Evolutionary conservation across 371 early-diverging fungal genomes (phyloP), one percentile per base, ranked within the genome.

Genomic region (Apophysomyces trapeziformis): DNA sequence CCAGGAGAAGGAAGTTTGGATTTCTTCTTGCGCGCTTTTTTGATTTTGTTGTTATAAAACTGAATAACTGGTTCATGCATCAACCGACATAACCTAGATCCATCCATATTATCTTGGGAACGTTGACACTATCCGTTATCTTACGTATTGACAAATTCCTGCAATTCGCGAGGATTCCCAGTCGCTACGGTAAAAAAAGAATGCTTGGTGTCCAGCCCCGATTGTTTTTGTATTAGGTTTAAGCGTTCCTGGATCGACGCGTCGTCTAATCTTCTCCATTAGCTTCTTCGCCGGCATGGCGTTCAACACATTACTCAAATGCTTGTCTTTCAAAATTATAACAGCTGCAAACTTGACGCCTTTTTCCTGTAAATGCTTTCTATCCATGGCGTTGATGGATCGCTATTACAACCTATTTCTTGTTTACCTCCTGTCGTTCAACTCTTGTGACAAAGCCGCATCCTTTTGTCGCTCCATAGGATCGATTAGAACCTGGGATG

Each of bases 1-100:
- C 85, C 60, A 13, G 87, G 81, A 5, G 86, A 78, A 5, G 89
- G 85, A 5, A 93, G 57, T 54, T 83, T 86, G 0, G 89, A 72
- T 67, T 84, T 84, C 67, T 93, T 93, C 75, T 88, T 89, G 58
- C 90, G 89, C 39, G 89, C 67, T 7, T 88, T 78, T 61, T 93
- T 93, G 14, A 87, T 83, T 41, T 85, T 86, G 39, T 93, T 92
- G 41, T 85, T 87, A 74, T 93, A 95, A 64, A 90, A 92, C 45
- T 78, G 79, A 62, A 87, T 67, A 0, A 91, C 86, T 26, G 87
- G 74, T 57, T 93, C 94, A 58, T 87, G 86, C 13, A 92, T 71
- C 2, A 85, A 79, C 70, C 83, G 76, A 68, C 90, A 92, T 7
- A 93, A 66, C n/a, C 92, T 82, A 64, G 8, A 54, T 16, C 4